These are phyloP conservation scores for Phycomyces nitens DNA, from an alignment of 192 early-diverging fungal species.

Conservation along the genomic window DNA sequence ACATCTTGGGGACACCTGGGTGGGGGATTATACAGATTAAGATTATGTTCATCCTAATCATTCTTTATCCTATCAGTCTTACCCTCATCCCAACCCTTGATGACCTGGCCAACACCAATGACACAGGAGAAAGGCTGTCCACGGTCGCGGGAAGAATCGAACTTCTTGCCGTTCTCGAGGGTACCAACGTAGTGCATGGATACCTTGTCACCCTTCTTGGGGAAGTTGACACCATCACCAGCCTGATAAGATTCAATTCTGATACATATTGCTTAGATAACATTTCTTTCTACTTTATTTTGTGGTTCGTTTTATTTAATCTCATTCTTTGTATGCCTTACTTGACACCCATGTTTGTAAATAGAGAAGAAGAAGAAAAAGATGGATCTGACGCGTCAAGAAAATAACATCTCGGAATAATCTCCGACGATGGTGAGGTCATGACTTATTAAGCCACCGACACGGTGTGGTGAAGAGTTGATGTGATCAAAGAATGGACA, in stretches of 20 bases:
- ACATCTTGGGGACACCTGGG: slow-evolving; percentile 95
- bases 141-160: slow-evolving; percentile 88
- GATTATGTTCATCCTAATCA: too few relatives aligned
- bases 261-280: not conserved
- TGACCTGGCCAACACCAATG: slow-evolving; percentile 94
- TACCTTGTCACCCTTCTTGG: slow-evolving; percentile 64
- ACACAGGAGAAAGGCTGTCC: slow-evolving; percentile 78
- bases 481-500: too few relatives aligned
- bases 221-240: slow-evolving; percentile 51
- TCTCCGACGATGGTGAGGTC: not conserved
- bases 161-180: slow-evolving; percentile 68
- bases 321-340: slow-evolving; percentile 7
- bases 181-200: slow-evolving; percentile 66
- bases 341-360: slow-evolving; percentile 30
- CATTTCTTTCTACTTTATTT: not conserved
- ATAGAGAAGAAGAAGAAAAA: slow-evolving; percentile 12
- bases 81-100: slow-evolving; percentile 68
- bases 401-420: not conserved
- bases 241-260: slow-evolving; percentile 34
- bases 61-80: not conserved
- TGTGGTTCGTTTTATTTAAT: not conserved
- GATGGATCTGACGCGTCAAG: not conserved
- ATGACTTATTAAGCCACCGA: not conserved
- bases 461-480: too few relatives aligned
- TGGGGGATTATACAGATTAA: too few relatives aligned